phyloP scores from a whole-genome alignment of 2,329 filamentous ascomycete species.

The Phyllosticta citriasiana region DNA sequence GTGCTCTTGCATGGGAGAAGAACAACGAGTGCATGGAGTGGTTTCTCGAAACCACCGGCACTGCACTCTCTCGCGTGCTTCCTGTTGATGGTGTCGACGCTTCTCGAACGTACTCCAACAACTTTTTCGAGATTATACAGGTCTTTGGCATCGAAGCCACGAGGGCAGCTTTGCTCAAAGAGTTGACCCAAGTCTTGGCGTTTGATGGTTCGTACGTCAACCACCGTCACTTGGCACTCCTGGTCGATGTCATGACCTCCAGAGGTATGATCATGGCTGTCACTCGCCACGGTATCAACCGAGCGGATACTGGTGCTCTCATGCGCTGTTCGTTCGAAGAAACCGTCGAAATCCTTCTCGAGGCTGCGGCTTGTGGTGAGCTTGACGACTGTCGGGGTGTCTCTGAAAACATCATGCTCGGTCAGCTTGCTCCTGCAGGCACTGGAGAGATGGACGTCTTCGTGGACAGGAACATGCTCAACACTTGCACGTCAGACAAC shows the following conservation, averaged over 20 bases:
- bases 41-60: slow-evolving; percentile 92
- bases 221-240: slow-evolving; percentile 86
- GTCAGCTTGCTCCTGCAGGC: slow-evolving; percentile 92
- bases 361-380: slow-evolving; percentile 89
- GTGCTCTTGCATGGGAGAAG: slow-evolving; percentile 52
- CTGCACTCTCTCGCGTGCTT: slow-evolving; percentile 73
- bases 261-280: slow-evolving; percentile 90
- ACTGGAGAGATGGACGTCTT: slow-evolving; percentile 93
- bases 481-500: slow-evolving; percentile 41
- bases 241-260: slow-evolving; percentile 97
- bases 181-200: slow-evolving; percentile 84
- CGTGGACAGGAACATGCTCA: slow-evolving; percentile 92
- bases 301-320: slow-evolving; percentile 90
- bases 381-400: slow-evolving; percentile 96
- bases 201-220: slow-evolving; percentile 99
- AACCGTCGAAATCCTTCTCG: slow-evolving; percentile 94
- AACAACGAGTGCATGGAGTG: slow-evolving; percentile 73
- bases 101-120: slow-evolving; percentile 82
- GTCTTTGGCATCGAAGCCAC: slow-evolving; percentile 96
- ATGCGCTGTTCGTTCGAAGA: slow-evolving; percentile 99
- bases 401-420: slow-evolving; percentile 97
- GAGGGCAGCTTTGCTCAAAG: slow-evolving; percentile 73
- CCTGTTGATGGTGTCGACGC: slow-evolving; percentile 81
- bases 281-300: slow-evolving; percentile 96
- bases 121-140: slow-evolving; percentile 87